Percentiles rank a stretch among this genome's conserved stretches.
phyloP scores from a whole-genome alignment of 768 basidiomycete genomes.

The Tylopilus felleus region DNA sequence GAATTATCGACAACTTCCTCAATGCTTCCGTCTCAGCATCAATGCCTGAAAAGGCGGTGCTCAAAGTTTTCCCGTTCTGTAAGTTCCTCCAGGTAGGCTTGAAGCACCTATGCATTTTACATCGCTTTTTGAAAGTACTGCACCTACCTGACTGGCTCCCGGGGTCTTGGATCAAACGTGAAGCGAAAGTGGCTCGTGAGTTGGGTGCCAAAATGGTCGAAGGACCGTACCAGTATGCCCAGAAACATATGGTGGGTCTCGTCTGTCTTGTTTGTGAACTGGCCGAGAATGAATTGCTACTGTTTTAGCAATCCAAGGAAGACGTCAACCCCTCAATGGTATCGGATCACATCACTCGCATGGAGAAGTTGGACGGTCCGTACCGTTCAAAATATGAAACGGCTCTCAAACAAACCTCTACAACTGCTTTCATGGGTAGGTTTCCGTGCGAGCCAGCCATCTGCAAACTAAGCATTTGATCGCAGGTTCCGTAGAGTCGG shows the following conservation, averaged over 20 bases:
- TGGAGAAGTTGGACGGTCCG: constrained; percentile 7
- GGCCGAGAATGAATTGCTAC: neutral
- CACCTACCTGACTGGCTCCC: constrained; percentile 29
- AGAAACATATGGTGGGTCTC: constrained; percentile 7
- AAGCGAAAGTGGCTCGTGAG: constrained; percentile 9
- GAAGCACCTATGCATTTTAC: neutral
- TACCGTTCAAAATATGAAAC: constrained; percentile 8
- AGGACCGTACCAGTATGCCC: constrained; percentile 13
- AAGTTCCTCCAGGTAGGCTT: neutral
- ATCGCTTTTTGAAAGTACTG: constrained; percentile 14
- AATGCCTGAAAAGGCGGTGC: constrained; percentile 12
- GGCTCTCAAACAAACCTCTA: constrained; percentile 15
- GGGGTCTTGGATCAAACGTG: constrained; percentile 11
- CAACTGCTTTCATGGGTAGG: constrained; percentile 17
- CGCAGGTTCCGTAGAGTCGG: constrained; percentile 15
- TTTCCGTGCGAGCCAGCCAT: too few species aligned
- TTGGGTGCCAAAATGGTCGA: constrained; percentile 11
- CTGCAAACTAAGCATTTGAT: neutral
- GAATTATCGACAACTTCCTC: constrained; percentile 8
- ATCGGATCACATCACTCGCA: constrained; percentile 9
- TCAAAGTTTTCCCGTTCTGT: constrained; percentile 19
- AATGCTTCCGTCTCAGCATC: constrained; percentile 2
- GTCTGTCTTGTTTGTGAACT: neutral
- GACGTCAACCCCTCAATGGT: constrained; percentile 10
- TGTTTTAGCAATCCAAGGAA: constrained; percentile 7